A percentile compares a stretch with the other conserved stretches of the same genome.
phyloP scores from a whole-genome alignment of 768 basidiomycete genomes.

The Rickenella mellea region DNA sequence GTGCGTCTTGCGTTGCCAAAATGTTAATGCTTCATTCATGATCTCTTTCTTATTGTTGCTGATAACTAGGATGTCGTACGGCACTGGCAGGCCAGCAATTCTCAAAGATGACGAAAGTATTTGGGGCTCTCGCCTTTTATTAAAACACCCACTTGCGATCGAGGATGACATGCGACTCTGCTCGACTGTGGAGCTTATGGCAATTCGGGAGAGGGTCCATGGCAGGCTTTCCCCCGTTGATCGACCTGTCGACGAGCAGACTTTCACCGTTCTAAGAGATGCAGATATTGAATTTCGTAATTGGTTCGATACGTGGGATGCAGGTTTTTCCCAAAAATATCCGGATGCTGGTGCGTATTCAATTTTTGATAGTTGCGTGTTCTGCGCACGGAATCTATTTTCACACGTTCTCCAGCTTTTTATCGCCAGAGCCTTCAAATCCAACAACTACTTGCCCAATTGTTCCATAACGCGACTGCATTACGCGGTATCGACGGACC shows the following conservation, averaged over 20 bases:
- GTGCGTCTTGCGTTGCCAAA: slow-evolving; percentile 50
- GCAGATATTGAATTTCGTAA: slow-evolving; percentile 71
- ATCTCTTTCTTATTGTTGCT: slow-evolving; percentile 3
- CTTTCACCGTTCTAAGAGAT: slow-evolving; percentile 59
- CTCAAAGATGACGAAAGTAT: slow-evolving; percentile 91
- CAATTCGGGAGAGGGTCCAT: slow-evolving; percentile 77
- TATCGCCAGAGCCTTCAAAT: slow-evolving; percentile 84
- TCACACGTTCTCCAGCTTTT: slow-evolving; percentile 41
- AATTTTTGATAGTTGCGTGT: not conserved
- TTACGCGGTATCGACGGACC: slow-evolving; percentile 76
- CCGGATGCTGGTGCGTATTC: slow-evolving; percentile 59
- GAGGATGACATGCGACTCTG: slow-evolving; percentile 93
- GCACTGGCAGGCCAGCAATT: slow-evolving; percentile 88
- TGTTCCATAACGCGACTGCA: slow-evolving; percentile 80
- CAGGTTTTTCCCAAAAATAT: slow-evolving; percentile 71
- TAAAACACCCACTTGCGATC: slow-evolving; percentile 82
- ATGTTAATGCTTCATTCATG: slow-evolving; percentile 5
- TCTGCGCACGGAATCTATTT: slow-evolving; percentile 2
- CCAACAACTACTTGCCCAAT: slow-evolving; percentile 78
- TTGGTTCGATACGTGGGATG: slow-evolving; percentile 81
- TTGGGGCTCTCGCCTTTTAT: slow-evolving; percentile 63
- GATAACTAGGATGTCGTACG: slow-evolving; percentile 77
- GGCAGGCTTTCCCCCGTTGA: slow-evolving; percentile 75
- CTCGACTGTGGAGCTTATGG: slow-evolving; percentile 89
- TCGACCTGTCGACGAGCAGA: slow-evolving; percentile 61